Percentiles rank a stretch among this genome's conserved stretches.
These are phyloP conservation scores for Taphrina populina DNA, from an alignment of 1,139 yeast genomes.

Conservation along the genomic window DNA sequence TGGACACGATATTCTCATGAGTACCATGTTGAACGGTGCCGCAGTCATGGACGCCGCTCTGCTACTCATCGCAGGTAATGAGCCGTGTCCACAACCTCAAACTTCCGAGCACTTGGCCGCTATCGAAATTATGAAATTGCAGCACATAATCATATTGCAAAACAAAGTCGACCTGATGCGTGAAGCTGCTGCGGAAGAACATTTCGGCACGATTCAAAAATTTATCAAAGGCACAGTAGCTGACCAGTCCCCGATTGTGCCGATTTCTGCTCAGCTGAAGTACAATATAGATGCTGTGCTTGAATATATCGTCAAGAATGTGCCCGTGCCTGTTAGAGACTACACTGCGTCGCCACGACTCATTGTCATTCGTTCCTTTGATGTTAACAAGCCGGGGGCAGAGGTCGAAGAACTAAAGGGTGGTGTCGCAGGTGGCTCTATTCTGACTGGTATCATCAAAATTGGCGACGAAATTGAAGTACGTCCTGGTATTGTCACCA, in stretches of 20 bases:
- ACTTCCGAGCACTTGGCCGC: conserved; percentile 99
- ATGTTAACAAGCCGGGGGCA: conserved; percentile 98
- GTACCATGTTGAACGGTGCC: conserved; percentile 99
- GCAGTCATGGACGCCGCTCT: conserved; percentile 99
- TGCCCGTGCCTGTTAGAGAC: conserved; percentile 96
- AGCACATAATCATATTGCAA: conserved; percentile 93
- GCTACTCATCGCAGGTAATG: conserved; percentile 94
- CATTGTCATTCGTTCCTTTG: conserved; percentile 97
- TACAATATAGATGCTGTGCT: conserved; percentile 98
- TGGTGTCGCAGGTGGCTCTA: conserved; percentile 99
- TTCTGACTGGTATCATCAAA: conserved; percentile 92
- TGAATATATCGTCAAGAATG: conserved; percentile 89
- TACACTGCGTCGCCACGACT: conserved; percentile 89
- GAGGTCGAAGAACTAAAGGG: conserved; percentile 97
- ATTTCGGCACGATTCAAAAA: conserved; percentile 83
- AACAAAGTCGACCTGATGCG: conserved; percentile 98
- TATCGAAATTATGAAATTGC: conserved; percentile 96
- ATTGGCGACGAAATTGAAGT: conserved; percentile 98
- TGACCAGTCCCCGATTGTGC: conserved; percentile 98
- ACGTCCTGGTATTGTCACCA: conserved; percentile 97
- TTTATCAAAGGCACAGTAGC: conserved; percentile 90
- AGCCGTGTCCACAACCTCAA: conserved; percentile 99
- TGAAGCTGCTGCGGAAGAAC: conserved; percentile 94
- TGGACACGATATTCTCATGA: conserved; percentile 99
- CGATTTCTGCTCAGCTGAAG: conserved; percentile 97